Evolutionary conservation across 305 asterid genomes (phyloP), one percentile per base, ranked within the genome.

Genomic region (Nicotiana rustica): DNA sequence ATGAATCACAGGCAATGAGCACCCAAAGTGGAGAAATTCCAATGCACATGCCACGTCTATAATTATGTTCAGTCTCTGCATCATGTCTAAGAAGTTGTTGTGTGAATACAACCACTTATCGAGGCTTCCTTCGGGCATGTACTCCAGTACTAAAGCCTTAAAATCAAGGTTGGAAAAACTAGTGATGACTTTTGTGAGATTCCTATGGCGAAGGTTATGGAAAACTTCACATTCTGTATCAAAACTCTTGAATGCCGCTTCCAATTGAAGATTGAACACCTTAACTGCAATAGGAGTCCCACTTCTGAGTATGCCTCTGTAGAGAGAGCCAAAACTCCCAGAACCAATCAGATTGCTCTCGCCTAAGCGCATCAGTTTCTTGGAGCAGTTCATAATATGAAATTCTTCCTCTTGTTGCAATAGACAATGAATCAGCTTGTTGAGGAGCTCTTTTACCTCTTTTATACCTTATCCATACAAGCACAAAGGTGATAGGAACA

Each of bases 31-130:
- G 15, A 79, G 70, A 62, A 41, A 79, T 25, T 62, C 82, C 41
- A 79, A 36, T 18, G 76, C 82, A 10, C 41, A 79, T 10, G 82
- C 82, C 8, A 79, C 64, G 41, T 79, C 82, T 38, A 79, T 64
- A 17, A 66, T 25, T 1, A 64, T 79, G 41, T 49, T 64, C 38
- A 79, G 5, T 19, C 76, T 44, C 2, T 64, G 49, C 25, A 1
- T 38, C n/a, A 79, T n/a, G 36, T 41, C 33, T 0, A 79, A n/a
- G 36, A 44, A 38, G 18, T 79, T 5, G 73, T 41, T 41, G 36
- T 61, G 21, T 8, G 56, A 79, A 35, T 64, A 44, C 19, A 64
- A 64, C 41, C 62, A 79, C 41, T 64, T 18, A 6, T 79, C 82
- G 1, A 79, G 19, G 38, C 82, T 64, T 1, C 76, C 76, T 2